Evolutionary conservation across 2,329 filamentous ascomycete genomes (phyloP), one percentile per base, ranked within the genome.

Genomic region (Hirsutella thompsonii): DNA sequence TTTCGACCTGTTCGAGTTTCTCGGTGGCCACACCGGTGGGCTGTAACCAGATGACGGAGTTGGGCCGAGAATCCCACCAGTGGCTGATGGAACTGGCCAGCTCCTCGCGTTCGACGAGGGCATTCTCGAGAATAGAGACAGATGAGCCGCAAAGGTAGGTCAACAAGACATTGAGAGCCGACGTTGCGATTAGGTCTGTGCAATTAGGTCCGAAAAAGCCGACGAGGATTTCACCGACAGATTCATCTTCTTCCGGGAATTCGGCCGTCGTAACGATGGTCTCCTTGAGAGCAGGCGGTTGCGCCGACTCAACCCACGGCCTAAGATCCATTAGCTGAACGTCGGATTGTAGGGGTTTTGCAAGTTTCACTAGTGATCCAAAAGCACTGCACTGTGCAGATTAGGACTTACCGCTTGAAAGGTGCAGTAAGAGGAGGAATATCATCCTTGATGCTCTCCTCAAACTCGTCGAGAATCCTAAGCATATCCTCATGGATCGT

Each of bases 231-330:
- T 96, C 90, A 30, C 92, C 92, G 42, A 81, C 84, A 0, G 87
- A 90, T 57, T 98, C 92, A 49, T 98, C 92, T 53, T 95, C 90
- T 57, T 98, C 92, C 0, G 92, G 92, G 52, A 98, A 98, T 47
- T 94, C 81, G 21, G 94, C 81, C 0, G 73, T 86, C 49, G 90
- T 77, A 11, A 94, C 62, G 10, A 80, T 69, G 0, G 85, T 87
- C 56, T 84, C 71, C 23, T 74, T 73, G 21, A 98, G 67, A 0
- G 76, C 62, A 2, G 85, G 81, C 0, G 87, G 81, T 48, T 84
- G 83, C 40, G 79, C 74, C 3, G 90, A 95, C 43, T 95, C 88
- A 20, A 92, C 76, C 88, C 92, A 98, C 2, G 92, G 92, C 38
- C 67, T 69, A 21, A 3, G 14, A 23, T 26, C 3, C 14, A 11